Conservation (phyloP, 192 early-diverging fungal genomes). For the Martensiomyces pterosporus region DNA sequence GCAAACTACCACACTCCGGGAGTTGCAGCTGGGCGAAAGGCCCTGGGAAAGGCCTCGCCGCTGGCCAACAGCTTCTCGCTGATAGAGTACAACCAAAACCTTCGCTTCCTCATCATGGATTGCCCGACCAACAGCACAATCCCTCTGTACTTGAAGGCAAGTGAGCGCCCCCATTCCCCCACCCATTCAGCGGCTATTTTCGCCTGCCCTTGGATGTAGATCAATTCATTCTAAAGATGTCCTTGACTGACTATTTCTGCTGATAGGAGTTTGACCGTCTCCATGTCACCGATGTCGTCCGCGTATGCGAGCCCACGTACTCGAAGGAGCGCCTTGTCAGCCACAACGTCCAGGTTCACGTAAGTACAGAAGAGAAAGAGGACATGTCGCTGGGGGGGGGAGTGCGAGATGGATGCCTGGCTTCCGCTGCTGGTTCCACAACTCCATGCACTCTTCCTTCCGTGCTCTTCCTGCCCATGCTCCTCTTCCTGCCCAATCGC, state of each 20-base stretch:
- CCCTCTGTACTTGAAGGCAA: conserved; percentile 62
- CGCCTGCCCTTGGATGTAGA: not conserved
- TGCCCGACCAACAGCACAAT: conserved; percentile 84
- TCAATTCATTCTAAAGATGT: not conserved
- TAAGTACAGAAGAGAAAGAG: conserved; percentile 19
- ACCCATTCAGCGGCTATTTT: not conserved
- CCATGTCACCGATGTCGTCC: conserved; percentile 82
- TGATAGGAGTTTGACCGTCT: conserved; percentile 61
- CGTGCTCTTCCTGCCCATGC: too few relatives aligned
- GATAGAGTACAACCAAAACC: conserved; percentile 42
- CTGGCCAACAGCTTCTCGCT: conserved; percentile 48
- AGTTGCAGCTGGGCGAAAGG: conserved; percentile 37
- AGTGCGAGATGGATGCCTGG: too few relatives aligned
- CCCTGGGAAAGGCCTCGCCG: conserved; percentile 44
- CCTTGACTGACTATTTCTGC: conserved; percentile 4
- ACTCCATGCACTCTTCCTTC: too few relatives aligned
- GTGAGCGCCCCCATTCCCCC: not conserved
- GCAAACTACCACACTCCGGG: conserved; percentile 36
- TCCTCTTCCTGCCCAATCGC: too few relatives aligned
- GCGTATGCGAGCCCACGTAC: conserved; percentile 90
- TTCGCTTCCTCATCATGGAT: conserved; percentile 89
- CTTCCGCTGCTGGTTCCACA: too few relatives aligned
- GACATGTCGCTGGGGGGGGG: too few relatives aligned
- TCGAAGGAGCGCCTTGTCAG: conserved; percentile 54
- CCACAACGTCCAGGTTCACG: conserved; percentile 69